Evolutionary conservation across 805 yeast genomes (phyloP), one percentile per base, ranked within the genome.

Genomic region (Ogataea henricii): DNA sequence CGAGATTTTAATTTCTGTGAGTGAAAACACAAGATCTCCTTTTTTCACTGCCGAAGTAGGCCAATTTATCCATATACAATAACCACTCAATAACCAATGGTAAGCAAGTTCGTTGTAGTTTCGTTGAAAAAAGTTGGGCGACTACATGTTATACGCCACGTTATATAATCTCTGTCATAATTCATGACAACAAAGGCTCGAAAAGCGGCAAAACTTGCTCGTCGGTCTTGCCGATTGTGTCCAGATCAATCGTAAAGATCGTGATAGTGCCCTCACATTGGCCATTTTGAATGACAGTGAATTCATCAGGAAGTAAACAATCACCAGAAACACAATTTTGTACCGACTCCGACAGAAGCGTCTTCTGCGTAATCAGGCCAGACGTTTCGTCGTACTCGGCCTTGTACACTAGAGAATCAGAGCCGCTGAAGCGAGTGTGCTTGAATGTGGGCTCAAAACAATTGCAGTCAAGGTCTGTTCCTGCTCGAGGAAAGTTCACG

Each of bases 401-500:
- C 47, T 58, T 62, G 26, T 68, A 60, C 35, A 65, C 60, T 20
- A 54, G 39, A 26, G 73, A 62, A 41, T 64, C 66, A 14, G 59
- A 53, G 21, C 83, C 83, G 8, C 76, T 65, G 45, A 77, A 50
- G 65, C 83, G 73, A 13, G 82, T 62, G 54, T 63, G 69, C 32
- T 68, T 70, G 58, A 64, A 78, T 22, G 66, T 59, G 43, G 81
- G 79, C 47, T 66, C 65, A 21, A 54, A 48, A 65, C 83, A 79
- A 3, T 51, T 49, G 10, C 64, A 53, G 29, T 50, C 45, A 6
- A 69, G 47, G 49, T 73, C 76, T 41, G 70, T 53, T 22, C 76
- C 75, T 22, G 77, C 81, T 12, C 45, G 41, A 43, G 82, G 82
- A 58, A 70, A 66, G 63, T 78, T 77, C 47, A 77, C 79, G 58